A percentile compares a stretch with the other conserved stretches of the same genome.
These are phyloP conservation scores for Chaetomium tenue DNA, from an alignment of 495 filamentous ascomycete species.

Conservation along the genomic window DNA sequence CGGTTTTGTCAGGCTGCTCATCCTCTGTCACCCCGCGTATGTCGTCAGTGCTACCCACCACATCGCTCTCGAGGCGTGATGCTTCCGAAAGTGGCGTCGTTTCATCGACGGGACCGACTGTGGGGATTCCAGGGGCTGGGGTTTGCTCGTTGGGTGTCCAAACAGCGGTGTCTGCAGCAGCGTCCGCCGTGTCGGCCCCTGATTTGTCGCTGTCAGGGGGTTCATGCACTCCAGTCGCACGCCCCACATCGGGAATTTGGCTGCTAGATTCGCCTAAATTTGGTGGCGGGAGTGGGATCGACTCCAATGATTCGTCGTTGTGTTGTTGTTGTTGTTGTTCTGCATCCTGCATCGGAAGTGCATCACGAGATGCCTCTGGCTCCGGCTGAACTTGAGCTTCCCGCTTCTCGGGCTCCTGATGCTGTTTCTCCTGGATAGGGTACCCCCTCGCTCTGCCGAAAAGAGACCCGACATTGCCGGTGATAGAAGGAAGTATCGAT, in stretches of 20 bases:
- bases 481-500: slow-evolving; percentile 24
- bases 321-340: slow-evolving; percentile 22
- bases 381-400: background rate
- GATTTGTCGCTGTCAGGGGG: slow-evolving; percentile 32
- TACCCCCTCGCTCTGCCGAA: slow-evolving; percentile 25
- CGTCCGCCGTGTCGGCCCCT: slow-evolving; percentile 32
- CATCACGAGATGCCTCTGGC: slow-evolving; percentile 17
- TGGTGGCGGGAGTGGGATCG: slow-evolving; percentile 20
- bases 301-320: slow-evolving; percentile 7
- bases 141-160: slow-evolving; percentile 28
- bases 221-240: slow-evolving; percentile 29
- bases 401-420: slow-evolving; percentile 4
- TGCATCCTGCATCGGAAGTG: slow-evolving; percentile 17
- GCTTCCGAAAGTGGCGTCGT: slow-evolving; percentile 13
- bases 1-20: slow-evolving; percentile 22
- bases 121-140: slow-evolving; percentile 23
- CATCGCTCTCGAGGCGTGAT: slow-evolving; percentile 9
- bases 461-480: slow-evolving; percentile 27
- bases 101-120: slow-evolving; percentile 17
- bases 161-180: slow-evolving; percentile 35
- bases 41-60: slow-evolving; percentile 17
- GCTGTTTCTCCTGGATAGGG: slow-evolving; percentile 7
- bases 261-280: slow-evolving; percentile 26
- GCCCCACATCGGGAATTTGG: slow-evolving; percentile 26
- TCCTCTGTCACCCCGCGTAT: slow-evolving; percentile 16